phyloP scores from a whole-genome alignment of 106 monocot genomes.

The Amphibolis antarctica region DNA sequence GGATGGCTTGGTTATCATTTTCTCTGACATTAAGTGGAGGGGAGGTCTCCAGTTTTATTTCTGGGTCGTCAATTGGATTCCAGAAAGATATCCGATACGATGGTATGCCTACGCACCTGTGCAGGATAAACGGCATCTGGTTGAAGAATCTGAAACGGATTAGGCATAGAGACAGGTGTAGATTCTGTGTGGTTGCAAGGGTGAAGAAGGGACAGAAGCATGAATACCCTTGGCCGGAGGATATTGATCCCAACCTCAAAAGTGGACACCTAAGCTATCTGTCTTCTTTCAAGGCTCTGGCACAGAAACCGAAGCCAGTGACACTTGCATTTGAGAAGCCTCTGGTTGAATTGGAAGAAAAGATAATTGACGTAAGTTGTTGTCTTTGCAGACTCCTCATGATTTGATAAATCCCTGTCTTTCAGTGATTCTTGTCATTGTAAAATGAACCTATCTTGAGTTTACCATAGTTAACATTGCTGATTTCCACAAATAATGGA shows the following conservation, averaged over 20 bases:
- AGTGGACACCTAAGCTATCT: conserved; percentile 58
- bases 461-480: too few species aligned
- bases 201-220: conserved; percentile 58
- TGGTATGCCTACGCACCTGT: conserved; percentile 3
- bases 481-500: too few species aligned
- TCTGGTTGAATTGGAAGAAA: conserved; percentile 46
- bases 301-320: conserved; percentile 54
- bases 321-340: conserved; percentile 77
- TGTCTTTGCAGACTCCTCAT: too few species aligned
- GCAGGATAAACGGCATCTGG: conserved; percentile 20
- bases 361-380: conserved; percentile 52
- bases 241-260: conserved; percentile 59
- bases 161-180: conserved; percentile 12
- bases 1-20: conserved; percentile 41
- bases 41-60: conserved; percentile 40
- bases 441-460: too few species aligned
- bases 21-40: conserved; percentile 27
- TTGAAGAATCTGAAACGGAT: conserved; percentile 24
- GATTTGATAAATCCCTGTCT: too few species aligned
- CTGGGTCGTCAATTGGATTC: conserved; percentile 31
- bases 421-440: too few species aligned
- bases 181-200: conserved; percentile 26
- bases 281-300: conserved; percentile 53
- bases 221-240: conserved; percentile 69
- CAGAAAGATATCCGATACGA: conserved; percentile 17